Evolutionary conservation across 2,329 filamentous ascomycete genomes (phyloP), one percentile per base, ranked within the genome.

Genomic region (Plenodomus biglobosus): DNA sequence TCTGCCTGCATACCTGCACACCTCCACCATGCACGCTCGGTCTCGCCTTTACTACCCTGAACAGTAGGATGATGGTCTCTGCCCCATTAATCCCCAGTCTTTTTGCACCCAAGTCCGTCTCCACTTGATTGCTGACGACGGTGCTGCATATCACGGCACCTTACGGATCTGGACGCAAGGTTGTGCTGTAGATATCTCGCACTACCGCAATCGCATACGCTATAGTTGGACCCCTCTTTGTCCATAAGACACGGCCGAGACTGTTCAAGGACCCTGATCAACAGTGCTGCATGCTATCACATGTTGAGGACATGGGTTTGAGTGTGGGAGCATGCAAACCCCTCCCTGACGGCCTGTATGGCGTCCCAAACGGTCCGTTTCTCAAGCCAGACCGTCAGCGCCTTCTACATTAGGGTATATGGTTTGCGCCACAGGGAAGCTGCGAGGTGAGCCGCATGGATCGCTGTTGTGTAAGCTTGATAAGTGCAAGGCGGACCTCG

Each of bases 221-320:
- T 15, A 40, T 40, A 44, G 30, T 36, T 55, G 51, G 51, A 53
- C 53, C 54, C 53, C 51, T 53, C 53, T 19, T 46, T 46, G 38
- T 43, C 48, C 48, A 47, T 38, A 42, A 34, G 40, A 42, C 22
- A 41, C 40, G 44, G 54, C 39, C 45, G 40, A 52, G 44, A 46
- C 43, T 38, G 17, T 46, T 43, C 36, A 35, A 40, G 39, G 54
- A 59, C 54, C 54, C 54, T 57, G 54, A 55, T 59, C 52, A 44
- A 41, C 54, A 38, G 38, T 42, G 20, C 27, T 34, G 35, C 24
- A 44, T 39, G 37, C 39, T 27, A 55, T 50, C 48, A 58, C 53
- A 56, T 56, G 53, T 47, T 48, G 44, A 50, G 48, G 37, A 44
- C 45, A 44, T 38, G 56, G 56, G 40, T 36, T 17, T 42, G 40